A percentile compares a stretch with the other conserved stretches of the same genome.
Evolutionary conservation across 2,329 filamentous ascomycete genomes (phyloP).

Genomic region (Blastomyces silverae): DNA sequence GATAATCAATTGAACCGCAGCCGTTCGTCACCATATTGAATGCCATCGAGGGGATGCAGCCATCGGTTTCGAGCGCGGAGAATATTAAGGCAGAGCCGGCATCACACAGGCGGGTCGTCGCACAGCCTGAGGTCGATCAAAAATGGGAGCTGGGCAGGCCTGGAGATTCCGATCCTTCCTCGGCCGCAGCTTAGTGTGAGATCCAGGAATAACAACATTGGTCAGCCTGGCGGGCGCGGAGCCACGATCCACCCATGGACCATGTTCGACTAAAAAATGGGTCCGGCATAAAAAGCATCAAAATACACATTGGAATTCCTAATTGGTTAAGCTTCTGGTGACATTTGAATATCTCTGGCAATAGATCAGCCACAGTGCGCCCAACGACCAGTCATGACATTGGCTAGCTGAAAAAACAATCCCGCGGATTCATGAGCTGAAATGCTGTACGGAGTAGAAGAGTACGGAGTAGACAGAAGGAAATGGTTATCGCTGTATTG

Average conservation of each 20-base stretch:
- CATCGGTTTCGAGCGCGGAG: too few relatives aligned
- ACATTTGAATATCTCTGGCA: neutral
- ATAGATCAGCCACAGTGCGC: neutral
- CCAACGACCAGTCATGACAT: neutral
- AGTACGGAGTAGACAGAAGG: too few relatives aligned
- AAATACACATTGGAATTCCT: too few relatives aligned
- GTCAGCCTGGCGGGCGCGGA: neutral
- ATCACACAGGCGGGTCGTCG: neutral
- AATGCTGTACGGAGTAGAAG: too few relatives aligned
- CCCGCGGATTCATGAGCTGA: neutral
- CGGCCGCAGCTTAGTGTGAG: neutral
- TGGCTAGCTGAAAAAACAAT: slow-evolving; percentile 1
- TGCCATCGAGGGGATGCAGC: neutral
- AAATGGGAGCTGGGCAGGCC: too few relatives aligned
- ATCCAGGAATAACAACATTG: neutral
- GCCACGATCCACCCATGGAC: too few relatives aligned
- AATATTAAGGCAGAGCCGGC: too few relatives aligned
- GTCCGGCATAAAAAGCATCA: neutral
- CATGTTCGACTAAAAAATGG: neutral
- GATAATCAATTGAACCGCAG: neutral
- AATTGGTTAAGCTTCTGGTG: neutral
- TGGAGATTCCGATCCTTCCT: too few relatives aligned
- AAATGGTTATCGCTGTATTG: too few relatives aligned
- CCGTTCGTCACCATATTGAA: neutral
- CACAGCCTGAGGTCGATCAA: neutral